A percentile compares a stretch with the other conserved stretches of the same genome.
phyloP scores from a whole-genome alignment of 495 filamentous ascomycete species.

The Penicillium paradoxum region DNA sequence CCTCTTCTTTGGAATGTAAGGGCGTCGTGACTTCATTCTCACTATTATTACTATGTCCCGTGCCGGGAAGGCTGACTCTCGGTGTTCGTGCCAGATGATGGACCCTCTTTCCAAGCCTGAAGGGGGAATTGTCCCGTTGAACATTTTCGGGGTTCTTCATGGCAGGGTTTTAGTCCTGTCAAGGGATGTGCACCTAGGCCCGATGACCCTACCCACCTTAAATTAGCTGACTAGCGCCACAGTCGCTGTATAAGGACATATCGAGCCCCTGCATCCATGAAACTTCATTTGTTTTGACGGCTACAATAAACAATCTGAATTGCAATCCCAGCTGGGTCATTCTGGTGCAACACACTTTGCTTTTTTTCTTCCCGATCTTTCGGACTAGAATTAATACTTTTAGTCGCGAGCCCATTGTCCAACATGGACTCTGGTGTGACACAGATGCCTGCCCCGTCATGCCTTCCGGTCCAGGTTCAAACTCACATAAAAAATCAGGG shows the following conservation, averaged over 20 bases:
- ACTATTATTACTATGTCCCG: slow-evolving; percentile 26
- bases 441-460: slow-evolving; percentile 19
- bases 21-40: slow-evolving; percentile 25
- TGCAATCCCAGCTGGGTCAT: slow-evolving; percentile 20
- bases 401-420: slow-evolving; percentile 20
- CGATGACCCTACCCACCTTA: slow-evolving; percentile 22
- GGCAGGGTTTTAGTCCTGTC: slow-evolving; percentile 23
- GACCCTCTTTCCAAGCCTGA: slow-evolving; percentile 5
- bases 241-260: slow-evolving; percentile 27
- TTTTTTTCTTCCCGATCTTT: slow-evolving; percentile 9
- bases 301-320: slow-evolving; percentile 12
- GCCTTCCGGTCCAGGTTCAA: slow-evolving; percentile 19
- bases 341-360: slow-evolving; percentile 24
- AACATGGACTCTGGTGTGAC: slow-evolving; percentile 20
- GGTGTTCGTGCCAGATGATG: slow-evolving; percentile 14
- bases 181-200: slow-evolving; percentile 23
- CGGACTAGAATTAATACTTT: slow-evolving; percentile 8
- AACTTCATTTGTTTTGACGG: slow-evolving; percentile 16
- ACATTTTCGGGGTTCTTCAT: slow-evolving; percentile 21
- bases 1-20: slow-evolving; percentile 27
- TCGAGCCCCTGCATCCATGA: slow-evolving; percentile 23
- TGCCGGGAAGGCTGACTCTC: slow-evolving; percentile 17
- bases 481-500: slow-evolving; percentile 24
- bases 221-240: slow-evolving; percentile 18
- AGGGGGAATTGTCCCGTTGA: slow-evolving; percentile 14